Evolutionary conservation across 2,329 filamentous ascomycete genomes (phyloP).

Genomic region (Helotiales sp.): DNA sequence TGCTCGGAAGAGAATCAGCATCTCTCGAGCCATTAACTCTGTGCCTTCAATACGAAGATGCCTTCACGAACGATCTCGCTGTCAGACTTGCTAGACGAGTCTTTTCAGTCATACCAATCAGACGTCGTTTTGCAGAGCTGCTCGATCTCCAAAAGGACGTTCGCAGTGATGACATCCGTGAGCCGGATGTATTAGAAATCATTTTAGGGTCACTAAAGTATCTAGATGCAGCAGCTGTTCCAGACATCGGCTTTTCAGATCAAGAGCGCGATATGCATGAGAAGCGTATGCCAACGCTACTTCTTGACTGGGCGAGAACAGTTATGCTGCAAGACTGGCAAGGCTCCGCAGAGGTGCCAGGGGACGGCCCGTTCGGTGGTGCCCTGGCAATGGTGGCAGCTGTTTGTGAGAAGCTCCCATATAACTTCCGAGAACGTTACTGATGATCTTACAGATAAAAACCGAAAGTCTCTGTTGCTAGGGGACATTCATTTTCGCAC

Average conservation of each 20-base stretch:
- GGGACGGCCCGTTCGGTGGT: constrained; percentile 71
- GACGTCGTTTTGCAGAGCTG: constrained; percentile 32
- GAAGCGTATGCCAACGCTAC: constrained; percentile 54
- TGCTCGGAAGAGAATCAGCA: constrained; percentile 47
- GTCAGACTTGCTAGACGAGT: constrained; percentile 58
- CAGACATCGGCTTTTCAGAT: constrained; percentile 48
- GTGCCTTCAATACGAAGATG: constrained; percentile 62
- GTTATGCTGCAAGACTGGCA: constrained; percentile 81
- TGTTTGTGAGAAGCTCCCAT: constrained; percentile 60
- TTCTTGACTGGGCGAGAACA: constrained; percentile 72
- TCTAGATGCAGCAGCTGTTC: constrained; percentile 37
- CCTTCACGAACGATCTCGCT: constrained; percentile 61
- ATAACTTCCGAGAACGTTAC: neutral
- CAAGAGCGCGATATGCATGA: constrained; percentile 56
- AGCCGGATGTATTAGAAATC: constrained; percentile 27
- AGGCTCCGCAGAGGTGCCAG: constrained; percentile 67
- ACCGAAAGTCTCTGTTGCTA: constrained; percentile 63
- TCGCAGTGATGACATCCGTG: constrained; percentile 20
- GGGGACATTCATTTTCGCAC: constrained; percentile 70
- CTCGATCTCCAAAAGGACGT: constrained; percentile 30
- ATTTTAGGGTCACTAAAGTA: constrained; percentile 41
- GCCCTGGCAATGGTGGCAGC: constrained; percentile 72
- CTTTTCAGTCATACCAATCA: constrained; percentile 52
- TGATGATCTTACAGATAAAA: constrained; percentile 50
- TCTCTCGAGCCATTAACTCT: constrained; percentile 48